These are phyloP conservation scores for Pelargonium myrrhifolium DNA, from an alignment of 441 rosid species.

Conservation along the genomic window DNA sequence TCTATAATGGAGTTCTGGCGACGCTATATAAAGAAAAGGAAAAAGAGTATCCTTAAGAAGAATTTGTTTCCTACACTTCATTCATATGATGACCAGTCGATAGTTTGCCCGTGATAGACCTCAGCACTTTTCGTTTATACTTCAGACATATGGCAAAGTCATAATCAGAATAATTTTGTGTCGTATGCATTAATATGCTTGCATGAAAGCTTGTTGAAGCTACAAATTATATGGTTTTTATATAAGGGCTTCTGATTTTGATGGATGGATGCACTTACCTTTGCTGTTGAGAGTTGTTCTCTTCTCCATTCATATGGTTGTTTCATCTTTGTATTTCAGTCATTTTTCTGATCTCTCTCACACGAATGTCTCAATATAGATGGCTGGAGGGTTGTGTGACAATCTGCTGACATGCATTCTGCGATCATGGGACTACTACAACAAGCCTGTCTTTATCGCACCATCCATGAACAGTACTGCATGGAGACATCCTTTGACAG, in stretches of 20 bases:
- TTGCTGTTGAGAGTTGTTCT: not conserved
- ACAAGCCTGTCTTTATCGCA: conserved; percentile 68
- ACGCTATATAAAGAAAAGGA: too few relatives aligned
- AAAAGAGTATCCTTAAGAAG: too few relatives aligned
- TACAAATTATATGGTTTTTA: not conserved
- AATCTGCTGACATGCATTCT: conserved; percentile 76
- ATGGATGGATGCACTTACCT: too few relatives aligned
- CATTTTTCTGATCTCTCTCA: not conserved
- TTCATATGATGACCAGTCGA: too few relatives aligned
- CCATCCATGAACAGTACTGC: conserved; percentile 82
- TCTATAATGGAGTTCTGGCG: too few relatives aligned
- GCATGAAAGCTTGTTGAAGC: not conserved
- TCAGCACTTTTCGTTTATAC: too few relatives aligned
- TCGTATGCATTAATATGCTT: not conserved
- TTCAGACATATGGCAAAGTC: not conserved
- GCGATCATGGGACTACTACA: conserved; percentile 90
- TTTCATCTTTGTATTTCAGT: not conserved
- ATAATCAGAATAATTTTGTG: not conserved
- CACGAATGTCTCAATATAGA: conserved; percentile 33
- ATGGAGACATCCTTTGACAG: conserved; percentile 88
- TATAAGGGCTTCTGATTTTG: not conserved
- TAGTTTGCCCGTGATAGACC: too few relatives aligned
- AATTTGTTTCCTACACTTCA: too few relatives aligned
- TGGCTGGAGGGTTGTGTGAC: conserved; percentile 88
- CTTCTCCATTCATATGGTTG: not conserved